Evolutionary conservation across 129 eudicot species (phyloP).

Genomic region (Heracleum sosnowskyi): DNA sequence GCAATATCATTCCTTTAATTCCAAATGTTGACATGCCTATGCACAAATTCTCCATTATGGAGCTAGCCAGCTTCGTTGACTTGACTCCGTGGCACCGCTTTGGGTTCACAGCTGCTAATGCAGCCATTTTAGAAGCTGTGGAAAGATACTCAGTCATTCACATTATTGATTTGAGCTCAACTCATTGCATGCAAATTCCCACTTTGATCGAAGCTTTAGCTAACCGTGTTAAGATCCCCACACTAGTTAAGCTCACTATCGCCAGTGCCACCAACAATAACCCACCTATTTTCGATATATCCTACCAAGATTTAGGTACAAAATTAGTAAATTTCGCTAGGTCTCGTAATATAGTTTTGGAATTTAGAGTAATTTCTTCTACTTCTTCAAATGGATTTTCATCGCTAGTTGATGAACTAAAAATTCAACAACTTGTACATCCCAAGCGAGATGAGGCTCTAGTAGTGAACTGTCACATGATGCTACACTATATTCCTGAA

Average conservation of each 20-base stretch:
- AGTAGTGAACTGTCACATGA: slow-evolving; percentile 85
- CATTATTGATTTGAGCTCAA: slow-evolving; percentile 65
- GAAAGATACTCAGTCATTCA: slow-evolving; percentile 51
- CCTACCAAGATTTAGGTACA: slow-evolving; percentile 69
- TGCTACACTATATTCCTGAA: slow-evolving; percentile 78
- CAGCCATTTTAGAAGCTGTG: slow-evolving; percentile 68
- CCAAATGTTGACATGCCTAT: slow-evolving; percentile 31
- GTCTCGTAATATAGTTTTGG: slow-evolving; percentile 56
- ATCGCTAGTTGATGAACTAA: slow-evolving; percentile 49
- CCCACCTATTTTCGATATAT: slow-evolving; percentile 72
- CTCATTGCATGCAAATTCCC: slow-evolving; percentile 98
- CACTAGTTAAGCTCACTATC: slow-evolving; percentile 65
- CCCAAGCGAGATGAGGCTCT: slow-evolving; percentile 42
- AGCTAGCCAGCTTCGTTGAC: slow-evolving; percentile 80
- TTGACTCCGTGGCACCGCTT: slow-evolving; percentile 95
- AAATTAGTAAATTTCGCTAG: slow-evolving; percentile 71
- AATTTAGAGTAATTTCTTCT: slow-evolving; percentile 56
- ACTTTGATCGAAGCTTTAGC: slow-evolving; percentile 76
- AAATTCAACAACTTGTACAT: slow-evolving; percentile 33
- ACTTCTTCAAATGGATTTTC: slow-evolving; percentile 59
- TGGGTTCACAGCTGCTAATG: slow-evolving; percentile 86
- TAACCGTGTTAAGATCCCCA: slow-evolving; percentile 44
- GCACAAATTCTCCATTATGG: slow-evolving; percentile 70
- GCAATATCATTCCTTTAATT: slow-evolving; percentile 43
- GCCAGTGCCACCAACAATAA: slow-evolving; percentile 55